Conservation (phyloP, 1,284 basidiomycete species). For the Sanguinoderma infundibulare region DNA sequence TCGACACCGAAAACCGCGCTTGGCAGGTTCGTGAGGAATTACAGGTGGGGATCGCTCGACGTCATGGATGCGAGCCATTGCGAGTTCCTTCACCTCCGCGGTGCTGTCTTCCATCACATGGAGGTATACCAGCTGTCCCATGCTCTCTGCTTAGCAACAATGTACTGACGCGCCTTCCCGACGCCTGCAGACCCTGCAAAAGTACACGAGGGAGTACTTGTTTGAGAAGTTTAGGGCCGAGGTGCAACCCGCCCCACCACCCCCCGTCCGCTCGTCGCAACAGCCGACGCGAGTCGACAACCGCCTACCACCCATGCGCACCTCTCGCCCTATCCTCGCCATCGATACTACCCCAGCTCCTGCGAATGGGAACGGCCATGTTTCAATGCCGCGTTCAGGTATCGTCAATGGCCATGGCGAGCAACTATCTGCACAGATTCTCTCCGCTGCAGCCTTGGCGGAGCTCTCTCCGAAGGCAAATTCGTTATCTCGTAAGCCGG, state of each 20-base stretch:
- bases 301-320: conserved; percentile 46
- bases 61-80: conserved; percentile 77
- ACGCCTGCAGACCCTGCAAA: conserved; percentile 67
- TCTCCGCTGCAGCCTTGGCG: conserved; percentile 28
- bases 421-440: conserved; percentile 25
- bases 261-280: conserved; percentile 35
- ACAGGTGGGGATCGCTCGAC: conserved; percentile 81
- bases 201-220: conserved; percentile 81
- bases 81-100: conserved; percentile 75
- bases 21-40: conserved; percentile 69
- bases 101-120: conserved; percentile 82
- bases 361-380: conserved; percentile 48
- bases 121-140: conserved; percentile 52
- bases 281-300: conserved; percentile 21
- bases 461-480: conserved; percentile 38
- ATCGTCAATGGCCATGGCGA: conserved; percentile 27
- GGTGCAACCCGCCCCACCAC: conserved; percentile 53
- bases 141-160: conserved; percentile 25
- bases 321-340: conserved; percentile 66
- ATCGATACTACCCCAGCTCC: conserved; percentile 68
- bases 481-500: conserved; percentile 36
- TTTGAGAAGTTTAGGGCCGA: conserved; percentile 77
- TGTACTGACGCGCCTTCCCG: conserved; percentile 21
- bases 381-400: conserved; percentile 49
- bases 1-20: conserved; percentile 50